Conservation (phyloP, 2,329 filamentous ascomycete genomes). For the Colletotrichum simmondsii region DNA sequence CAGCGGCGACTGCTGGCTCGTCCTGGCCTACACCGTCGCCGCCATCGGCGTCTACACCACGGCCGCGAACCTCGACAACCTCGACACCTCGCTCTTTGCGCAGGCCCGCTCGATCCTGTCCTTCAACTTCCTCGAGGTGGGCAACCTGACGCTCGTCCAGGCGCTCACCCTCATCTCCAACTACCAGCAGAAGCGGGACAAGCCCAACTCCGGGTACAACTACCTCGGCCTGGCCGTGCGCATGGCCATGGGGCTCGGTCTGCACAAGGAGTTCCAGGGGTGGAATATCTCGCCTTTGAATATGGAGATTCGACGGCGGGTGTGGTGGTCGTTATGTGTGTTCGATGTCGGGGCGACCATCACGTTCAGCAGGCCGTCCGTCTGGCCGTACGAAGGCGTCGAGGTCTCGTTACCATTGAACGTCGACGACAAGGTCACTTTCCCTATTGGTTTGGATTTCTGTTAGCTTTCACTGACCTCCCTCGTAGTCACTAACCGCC, state of each 20-base stretch:
- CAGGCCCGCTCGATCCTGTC: conserved; percentile 16
- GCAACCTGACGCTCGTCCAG: conserved; percentile 44
- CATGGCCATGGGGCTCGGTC: conserved; percentile 60
- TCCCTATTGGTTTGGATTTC: not conserved
- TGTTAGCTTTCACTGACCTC: not conserved
- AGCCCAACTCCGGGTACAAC: conserved; percentile 62
- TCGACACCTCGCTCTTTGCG: conserved; percentile 11
- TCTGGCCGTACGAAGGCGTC: conserved; percentile 33
- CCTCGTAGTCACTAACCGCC: conserved; percentile 41
- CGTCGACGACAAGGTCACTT: conserved; percentile 38
- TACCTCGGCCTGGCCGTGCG: conserved; percentile 58
- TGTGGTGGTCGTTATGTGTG: conserved; percentile 52
- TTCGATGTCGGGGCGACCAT: conserved; percentile 57
- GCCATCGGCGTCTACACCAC: conserved; percentile 23
- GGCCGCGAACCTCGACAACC: conserved; percentile 13
- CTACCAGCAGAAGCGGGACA: conserved; percentile 57
- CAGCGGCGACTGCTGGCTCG: conserved; percentile 43
- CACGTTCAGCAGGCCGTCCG: conserved; percentile 46
- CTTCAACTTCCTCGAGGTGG: conserved; percentile 37
- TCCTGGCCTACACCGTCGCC: conserved; percentile 40
- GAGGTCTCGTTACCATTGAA: conserved; percentile 48
- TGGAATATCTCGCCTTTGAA: conserved; percentile 44
- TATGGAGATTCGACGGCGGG: conserved; percentile 48
- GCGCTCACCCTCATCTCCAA: conserved; percentile 45
- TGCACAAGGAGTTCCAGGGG: conserved; percentile 55